A percentile compares a stretch with the other conserved stretches of the same genome.
phyloP scores from a whole-genome alignment of 805 yeast genomes.

The Hanseniaspora singularis region DNA sequence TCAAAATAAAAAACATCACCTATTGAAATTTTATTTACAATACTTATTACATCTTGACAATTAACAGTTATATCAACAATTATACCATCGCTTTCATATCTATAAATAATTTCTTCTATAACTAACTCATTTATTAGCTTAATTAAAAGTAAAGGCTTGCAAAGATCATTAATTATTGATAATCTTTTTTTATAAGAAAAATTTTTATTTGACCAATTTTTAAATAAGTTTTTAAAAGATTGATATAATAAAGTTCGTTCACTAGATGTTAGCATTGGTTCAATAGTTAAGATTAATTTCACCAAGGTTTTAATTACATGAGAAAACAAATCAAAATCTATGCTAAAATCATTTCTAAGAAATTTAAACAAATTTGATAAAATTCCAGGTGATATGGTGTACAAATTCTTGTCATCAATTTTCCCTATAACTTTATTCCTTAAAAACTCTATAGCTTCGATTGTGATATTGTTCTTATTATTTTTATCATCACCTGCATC shows the following conservation, averaged over 20 bases:
- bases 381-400: constrained; percentile 2
- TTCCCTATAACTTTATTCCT: neutral
- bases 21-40: neutral
- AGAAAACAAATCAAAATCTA: neutral
- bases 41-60: neutral
- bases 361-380: constrained; percentile 7
- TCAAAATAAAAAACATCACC: constrained; percentile 11
- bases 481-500: too few relatives aligned
- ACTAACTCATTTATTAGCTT: constrained; percentile 4
- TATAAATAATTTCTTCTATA: neutral
- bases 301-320: too few relatives aligned
- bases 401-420: neutral
- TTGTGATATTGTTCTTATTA: too few relatives aligned
- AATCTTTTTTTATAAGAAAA: neutral
- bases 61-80: neutral
- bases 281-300: neutral
- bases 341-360: neutral
- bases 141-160: neutral
- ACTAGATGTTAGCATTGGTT: neutral
- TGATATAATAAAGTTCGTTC: constrained; percentile 7
- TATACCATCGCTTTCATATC: too few relatives aligned
- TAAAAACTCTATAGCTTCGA: neutral
- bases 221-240: constrained; percentile 1
- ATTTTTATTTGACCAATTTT: neutral
- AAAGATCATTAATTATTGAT: neutral